A percentile compares a stretch with the other conserved stretches of the same genome.
These are phyloP conservation scores for Camillea tinctor DNA, from an alignment of 2,329 filamentous ascomycete genomes.

Conservation along the genomic window DNA sequence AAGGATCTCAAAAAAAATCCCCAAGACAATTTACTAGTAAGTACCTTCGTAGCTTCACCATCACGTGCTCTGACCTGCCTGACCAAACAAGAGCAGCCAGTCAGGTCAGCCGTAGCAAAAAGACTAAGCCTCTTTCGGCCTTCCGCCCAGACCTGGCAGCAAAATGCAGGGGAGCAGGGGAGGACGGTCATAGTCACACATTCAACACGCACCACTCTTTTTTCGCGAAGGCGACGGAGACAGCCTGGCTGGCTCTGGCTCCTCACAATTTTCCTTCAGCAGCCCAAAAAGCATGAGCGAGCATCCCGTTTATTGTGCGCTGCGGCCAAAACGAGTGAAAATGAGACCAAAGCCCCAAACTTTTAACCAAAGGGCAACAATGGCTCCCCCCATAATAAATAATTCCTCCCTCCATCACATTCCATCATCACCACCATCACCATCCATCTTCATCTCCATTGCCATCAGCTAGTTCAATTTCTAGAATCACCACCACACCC, in stretches of 20 bases:
- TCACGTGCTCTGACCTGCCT: constrained; percentile 10
- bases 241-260: constrained; percentile 24
- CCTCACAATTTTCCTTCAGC: constrained; percentile 27
- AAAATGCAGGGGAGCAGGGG: constrained; percentile 11
- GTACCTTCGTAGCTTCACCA: too few species aligned
- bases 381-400: constrained; percentile 38
- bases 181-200: constrained; percentile 15
- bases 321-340: constrained; percentile 31
- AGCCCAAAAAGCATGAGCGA: constrained; percentile 28
- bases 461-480: constrained; percentile 2
- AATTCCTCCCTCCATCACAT: constrained; percentile 25
- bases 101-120: background rate
- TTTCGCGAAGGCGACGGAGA: constrained; percentile 25
- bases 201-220: constrained; percentile 22
- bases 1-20: constrained; percentile 8
- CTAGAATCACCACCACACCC: constrained; percentile 10
- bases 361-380: constrained; percentile 32
- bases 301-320: constrained; percentile 29
- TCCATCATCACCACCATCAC: constrained; percentile 25
- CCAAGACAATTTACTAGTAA: constrained; percentile 9
- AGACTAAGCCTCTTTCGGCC: constrained; percentile 1
- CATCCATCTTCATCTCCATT: constrained; percentile 16
- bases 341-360: constrained; percentile 39
- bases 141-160: constrained; percentile 1
- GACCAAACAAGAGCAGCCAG: constrained; percentile 11